Evolutionary conservation across 225 moss, liverwort and hornwort genomes (phyloP).

Genomic region (Thuidium tamariscinum): DNA sequence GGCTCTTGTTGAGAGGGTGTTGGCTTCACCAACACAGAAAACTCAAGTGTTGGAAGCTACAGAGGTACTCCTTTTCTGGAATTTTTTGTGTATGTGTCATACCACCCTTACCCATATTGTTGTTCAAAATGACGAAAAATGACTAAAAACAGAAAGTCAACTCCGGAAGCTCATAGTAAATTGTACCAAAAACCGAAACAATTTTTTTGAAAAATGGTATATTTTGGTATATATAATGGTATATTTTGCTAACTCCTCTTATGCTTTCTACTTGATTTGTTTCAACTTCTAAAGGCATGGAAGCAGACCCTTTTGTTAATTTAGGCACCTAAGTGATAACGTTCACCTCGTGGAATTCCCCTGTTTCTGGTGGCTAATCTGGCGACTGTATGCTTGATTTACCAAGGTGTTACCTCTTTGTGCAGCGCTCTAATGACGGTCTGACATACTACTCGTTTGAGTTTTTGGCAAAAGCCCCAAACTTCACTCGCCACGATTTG

Average conservation of each 20-base stretch:
- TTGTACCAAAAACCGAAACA: too few relatives aligned
- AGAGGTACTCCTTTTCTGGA: constrained; percentile 23
- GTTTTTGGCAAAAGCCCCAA: constrained; percentile 68
- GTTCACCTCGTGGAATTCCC: neutral
- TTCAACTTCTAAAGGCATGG: neutral
- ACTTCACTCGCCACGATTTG: constrained; percentile 88
- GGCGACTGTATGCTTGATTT: neutral
- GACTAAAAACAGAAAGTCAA: neutral
- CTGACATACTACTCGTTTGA: constrained; percentile 77
- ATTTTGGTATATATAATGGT: too few relatives aligned
- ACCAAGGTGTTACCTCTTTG: neutral
- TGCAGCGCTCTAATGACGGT: constrained; percentile 55
- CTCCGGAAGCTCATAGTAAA: neutral
- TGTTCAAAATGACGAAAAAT: neutral
- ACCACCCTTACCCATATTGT: neutral
- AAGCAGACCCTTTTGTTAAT: neutral
- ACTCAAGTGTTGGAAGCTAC: constrained; percentile 66
- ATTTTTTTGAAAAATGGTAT: neutral
- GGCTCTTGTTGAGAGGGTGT: constrained; percentile 75
- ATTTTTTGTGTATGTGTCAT: neutral
- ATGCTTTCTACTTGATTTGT: neutral
- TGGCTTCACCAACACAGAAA: constrained; percentile 84
- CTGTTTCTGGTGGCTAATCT: neutral
- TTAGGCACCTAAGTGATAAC: too few relatives aligned
- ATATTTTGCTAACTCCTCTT: neutral